Percentiles rank a stretch among this genome's conserved stretches.
Conservation (phyloP, 768 basidiomycete species). For the Tulasnella calospora region DNA sequence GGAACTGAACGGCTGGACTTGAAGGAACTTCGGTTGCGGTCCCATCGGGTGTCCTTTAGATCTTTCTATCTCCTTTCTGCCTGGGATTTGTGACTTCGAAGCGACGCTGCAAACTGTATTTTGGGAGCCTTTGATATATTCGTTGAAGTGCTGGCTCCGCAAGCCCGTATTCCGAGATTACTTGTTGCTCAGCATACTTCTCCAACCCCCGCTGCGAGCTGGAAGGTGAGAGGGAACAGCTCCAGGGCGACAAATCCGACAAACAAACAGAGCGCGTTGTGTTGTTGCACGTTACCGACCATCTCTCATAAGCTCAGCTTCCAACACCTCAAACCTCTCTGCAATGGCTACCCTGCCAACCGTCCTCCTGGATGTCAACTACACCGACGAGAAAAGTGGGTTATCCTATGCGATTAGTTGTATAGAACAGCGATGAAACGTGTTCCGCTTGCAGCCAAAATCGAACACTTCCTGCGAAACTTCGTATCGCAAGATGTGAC, state of each 20-base stretch:
- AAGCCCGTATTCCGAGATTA: no score
- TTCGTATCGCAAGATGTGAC: conserved; percentile 64
- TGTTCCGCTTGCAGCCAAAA: conserved; percentile 49
- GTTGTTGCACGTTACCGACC: not conserved
- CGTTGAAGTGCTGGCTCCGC: no score
- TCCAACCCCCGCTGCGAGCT: no score
- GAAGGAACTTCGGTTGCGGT: not conserved
- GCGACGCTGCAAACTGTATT: no score
- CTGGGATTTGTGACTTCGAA: no score
- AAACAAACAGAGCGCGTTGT: conserved; percentile 7
- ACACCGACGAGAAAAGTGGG: conserved; percentile 67
- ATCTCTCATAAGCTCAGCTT: not conserved
- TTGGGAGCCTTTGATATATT: no score
- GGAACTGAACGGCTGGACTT: not conserved
- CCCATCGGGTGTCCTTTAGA: not conserved
- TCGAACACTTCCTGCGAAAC: conserved; percentile 63
- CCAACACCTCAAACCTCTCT: not conserved
- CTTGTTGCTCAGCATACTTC: no score
- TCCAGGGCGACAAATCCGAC: no score
- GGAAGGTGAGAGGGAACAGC: no score
- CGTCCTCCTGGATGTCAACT: conserved; percentile 50
- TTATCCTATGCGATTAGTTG: not conserved
- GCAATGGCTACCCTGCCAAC: conserved; percentile 31
- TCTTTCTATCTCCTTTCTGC: not conserved
- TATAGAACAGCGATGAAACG: not conserved